A percentile compares a stretch with the other conserved stretches of the same genome.
phyloP scores from a whole-genome alignment of 169 alveolate genomes.

The Fabrea salina region DNA sequence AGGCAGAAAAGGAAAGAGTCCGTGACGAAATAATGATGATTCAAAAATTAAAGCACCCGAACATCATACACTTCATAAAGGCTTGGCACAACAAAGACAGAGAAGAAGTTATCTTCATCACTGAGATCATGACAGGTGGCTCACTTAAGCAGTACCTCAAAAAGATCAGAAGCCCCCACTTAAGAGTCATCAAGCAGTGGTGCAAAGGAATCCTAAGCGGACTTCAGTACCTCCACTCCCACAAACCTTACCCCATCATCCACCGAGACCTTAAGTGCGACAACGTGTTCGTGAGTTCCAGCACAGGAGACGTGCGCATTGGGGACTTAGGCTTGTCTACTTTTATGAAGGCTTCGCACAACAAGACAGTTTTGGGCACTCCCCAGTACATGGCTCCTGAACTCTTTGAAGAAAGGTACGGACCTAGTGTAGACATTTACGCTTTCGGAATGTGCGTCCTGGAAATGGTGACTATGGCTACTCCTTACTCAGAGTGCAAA shows the following conservation, averaged over 20 bases:
- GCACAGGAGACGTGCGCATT: slow-evolving; percentile 84
- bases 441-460: slow-evolving; percentile 91
- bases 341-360: slow-evolving; percentile 17
- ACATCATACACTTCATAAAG: slow-evolving; percentile 82
- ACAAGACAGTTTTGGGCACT: slow-evolving; percentile 80
- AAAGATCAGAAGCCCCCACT: slow-evolving; percentile 71
- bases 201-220: slow-evolving; percentile 87
- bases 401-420: slow-evolving; percentile 87
- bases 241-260: slow-evolving; percentile 85
- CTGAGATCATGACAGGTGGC: slow-evolving; percentile 90
- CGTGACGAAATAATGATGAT: slow-evolving; percentile 78
- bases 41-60: slow-evolving; percentile 78
- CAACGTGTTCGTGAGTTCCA: slow-evolving; percentile 86
- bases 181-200: slow-evolving; percentile 86
- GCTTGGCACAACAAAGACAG: slow-evolving; percentile 83
- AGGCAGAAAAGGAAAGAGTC: slow-evolving; percentile 64
- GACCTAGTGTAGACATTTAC: slow-evolving; percentile 88
- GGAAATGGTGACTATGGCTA: slow-evolving; percentile 79
- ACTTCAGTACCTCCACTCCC: slow-evolving; percentile 80
- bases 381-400: slow-evolving; percentile 93
- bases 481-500: slow-evolving; percentile 86
- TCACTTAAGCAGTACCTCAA: slow-evolving; percentile 78
- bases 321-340: slow-evolving; percentile 69
- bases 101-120: slow-evolving; percentile 84
- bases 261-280: slow-evolving; percentile 92